Conservation (phyloP, 1,284 basidiomycete genomes). For the Cutaneotrichosporon sp. region DNA sequence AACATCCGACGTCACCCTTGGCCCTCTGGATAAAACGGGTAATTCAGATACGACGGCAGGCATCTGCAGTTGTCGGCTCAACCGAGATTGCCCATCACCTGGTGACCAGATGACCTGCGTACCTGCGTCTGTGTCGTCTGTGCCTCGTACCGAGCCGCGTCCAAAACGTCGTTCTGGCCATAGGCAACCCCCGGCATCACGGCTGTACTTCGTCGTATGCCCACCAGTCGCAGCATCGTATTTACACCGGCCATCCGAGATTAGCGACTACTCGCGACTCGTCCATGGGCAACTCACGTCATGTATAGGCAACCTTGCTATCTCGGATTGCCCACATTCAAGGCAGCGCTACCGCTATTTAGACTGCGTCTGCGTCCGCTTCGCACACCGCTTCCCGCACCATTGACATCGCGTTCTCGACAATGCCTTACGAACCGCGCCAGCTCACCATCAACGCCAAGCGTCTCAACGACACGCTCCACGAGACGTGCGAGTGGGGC, state of each 20-base stretch:
- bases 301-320: not conserved
- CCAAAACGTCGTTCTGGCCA: no score
- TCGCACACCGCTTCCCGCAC: no score
- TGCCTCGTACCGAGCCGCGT: no score
- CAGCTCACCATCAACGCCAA: slow-evolving; percentile 28
- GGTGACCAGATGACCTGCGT: no score
- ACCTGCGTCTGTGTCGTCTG: no score
- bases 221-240: not conserved
- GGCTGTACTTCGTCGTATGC: no score
- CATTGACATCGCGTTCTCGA: not conserved
- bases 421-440: slow-evolving; percentile 12
- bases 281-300: not conserved
- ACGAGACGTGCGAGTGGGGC: slow-evolving; percentile 42
- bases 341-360: not conserved
- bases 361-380: not conserved
- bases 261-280: not conserved
- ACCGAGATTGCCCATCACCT: not conserved
- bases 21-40: not conserved
- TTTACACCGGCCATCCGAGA: not conserved
- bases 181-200: no score
- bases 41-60: not conserved
- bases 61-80: no score
- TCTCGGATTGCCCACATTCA: not conserved
- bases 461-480: slow-evolving; percentile 40
- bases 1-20: no score